Evolutionary conservation across 306 rosid species (phyloP), one percentile per base, ranked within the genome.

Genomic region (Comarum palustre): DNA sequence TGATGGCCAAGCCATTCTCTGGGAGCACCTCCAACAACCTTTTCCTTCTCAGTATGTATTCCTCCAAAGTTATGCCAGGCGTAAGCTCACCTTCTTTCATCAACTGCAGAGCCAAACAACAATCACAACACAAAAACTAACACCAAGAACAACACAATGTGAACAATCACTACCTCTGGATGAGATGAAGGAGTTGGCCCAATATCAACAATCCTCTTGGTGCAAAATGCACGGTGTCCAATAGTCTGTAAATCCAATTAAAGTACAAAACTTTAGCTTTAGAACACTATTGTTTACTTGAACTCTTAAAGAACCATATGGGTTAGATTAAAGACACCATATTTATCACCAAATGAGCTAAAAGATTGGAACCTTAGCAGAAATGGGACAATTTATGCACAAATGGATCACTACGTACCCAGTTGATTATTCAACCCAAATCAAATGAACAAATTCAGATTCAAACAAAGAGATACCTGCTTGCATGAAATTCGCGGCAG

Each of bases 101-200:
- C 22, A 94, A 77, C 98, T 94, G 79, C 63, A 81, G 72, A 77
- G 41, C 24, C 46, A 72, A 68, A 9, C 63, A 69, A 64, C 66
- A n/a, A 8, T 50, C 9, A 69, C 38, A 61, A 48, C 1, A 15
- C 31, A 29, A 52, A n/a, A 41, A 50, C 5, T 48, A 3, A 19
- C 25, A 74, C 17, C 38, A 50, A 64, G 4, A 4, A 20, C 12
- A 46, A 22, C n/a, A n/a, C 31, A 62, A 67, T 62, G 74, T 62
- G 58, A 54, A 65, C 77, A 0, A 75, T 71, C 24, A 48, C 55
- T 14, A 93, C 97, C 90, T 93, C 86, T 1, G 97, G 92, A 80
- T 93, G 97, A 82, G 98, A 82, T 61, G 86, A 76, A 66, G 91
- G 69, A 63, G 96, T 86, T 34, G 98, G 98, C 72, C 98, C 98